Conservation (phyloP, 768 basidiomycete species). For the Arthromyces matolae region DNA sequence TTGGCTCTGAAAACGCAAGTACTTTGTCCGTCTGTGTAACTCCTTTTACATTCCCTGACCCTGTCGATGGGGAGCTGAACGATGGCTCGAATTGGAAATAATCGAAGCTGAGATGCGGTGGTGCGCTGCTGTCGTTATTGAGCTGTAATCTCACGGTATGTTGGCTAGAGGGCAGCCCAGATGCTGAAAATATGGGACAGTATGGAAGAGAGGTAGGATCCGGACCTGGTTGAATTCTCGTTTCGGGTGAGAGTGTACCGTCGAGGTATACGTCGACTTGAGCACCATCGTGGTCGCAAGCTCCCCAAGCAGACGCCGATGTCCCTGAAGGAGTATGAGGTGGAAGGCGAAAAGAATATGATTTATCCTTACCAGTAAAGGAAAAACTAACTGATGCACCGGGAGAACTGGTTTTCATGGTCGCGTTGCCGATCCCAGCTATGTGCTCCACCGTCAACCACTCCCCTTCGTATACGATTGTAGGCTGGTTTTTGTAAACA, state of each 20-base stretch:
- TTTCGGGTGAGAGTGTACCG: background rate
- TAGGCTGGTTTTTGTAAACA: background rate
- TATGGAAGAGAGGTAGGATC: background rate
- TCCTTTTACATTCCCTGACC: background rate
- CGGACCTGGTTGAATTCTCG: background rate
- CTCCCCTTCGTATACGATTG: constrained; percentile 1
- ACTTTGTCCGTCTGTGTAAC: background rate
- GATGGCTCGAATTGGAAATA: background rate
- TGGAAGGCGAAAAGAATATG: background rate
- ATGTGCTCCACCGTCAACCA: background rate
- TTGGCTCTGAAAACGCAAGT: background rate
- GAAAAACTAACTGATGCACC: constrained; percentile 5
- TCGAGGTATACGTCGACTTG: constrained; percentile 2
- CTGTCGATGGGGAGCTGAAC: background rate
- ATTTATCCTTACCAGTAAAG: background rate
- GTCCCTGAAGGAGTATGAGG: background rate
- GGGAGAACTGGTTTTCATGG: background rate
- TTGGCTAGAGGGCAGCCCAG: background rate
- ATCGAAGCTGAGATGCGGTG: background rate
- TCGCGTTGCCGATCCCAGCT: background rate
- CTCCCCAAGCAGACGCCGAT: background rate
- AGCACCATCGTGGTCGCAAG: background rate
- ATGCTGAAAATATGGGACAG: background rate
- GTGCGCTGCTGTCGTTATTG: background rate
- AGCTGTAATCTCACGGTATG: constrained; percentile 2